Percentiles rank a stretch among this genome's conserved stretches.
These are phyloP conservation scores for Teratosphaeria viscida DNA, from an alignment of 2,329 filamentous ascomycete species.

Conservation along the genomic window DNA sequence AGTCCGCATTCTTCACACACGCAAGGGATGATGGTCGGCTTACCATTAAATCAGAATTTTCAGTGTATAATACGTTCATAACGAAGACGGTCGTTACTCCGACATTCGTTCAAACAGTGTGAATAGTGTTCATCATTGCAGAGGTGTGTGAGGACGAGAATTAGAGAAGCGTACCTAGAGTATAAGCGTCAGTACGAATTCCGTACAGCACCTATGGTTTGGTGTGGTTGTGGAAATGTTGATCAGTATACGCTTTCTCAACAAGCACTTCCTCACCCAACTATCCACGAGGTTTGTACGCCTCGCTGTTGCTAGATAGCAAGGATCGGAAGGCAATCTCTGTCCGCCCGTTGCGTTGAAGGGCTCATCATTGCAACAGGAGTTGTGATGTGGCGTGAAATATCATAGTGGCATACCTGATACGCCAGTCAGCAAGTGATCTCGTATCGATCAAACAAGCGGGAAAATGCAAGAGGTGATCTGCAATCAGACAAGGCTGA, in stretches of 20 bases:
- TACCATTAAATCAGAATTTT: constrained; percentile 67
- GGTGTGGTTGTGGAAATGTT: background rate
- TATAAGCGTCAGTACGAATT: constrained; percentile 8
- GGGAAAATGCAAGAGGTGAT: constrained; percentile 14
- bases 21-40: constrained; percentile 11
- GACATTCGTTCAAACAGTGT: constrained; percentile 56
- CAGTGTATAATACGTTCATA: constrained; percentile 49
- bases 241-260: constrained; percentile 60
- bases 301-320: constrained; percentile 43
- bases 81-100: constrained; percentile 36
- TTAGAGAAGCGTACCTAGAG: constrained; percentile 8
- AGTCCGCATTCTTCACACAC: background rate
- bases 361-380: constrained; percentile 44
- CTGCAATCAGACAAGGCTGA: constrained; percentile 56
- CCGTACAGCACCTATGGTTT: background rate
- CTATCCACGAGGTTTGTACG: constrained; percentile 56
- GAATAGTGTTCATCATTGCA: constrained; percentile 59
- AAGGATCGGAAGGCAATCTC: constrained; percentile 43
- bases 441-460: constrained; percentile 17
- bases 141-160: constrained; percentile 7
- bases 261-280: constrained; percentile 48
- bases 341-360: constrained; percentile 62
- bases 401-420: constrained; percentile 5
- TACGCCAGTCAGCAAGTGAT: constrained; percentile 11
- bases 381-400: constrained; percentile 13